Evolutionary conservation across 2,329 filamentous ascomycete species (phyloP).

Genomic region (Akanthomyces dipterigenus): DNA sequence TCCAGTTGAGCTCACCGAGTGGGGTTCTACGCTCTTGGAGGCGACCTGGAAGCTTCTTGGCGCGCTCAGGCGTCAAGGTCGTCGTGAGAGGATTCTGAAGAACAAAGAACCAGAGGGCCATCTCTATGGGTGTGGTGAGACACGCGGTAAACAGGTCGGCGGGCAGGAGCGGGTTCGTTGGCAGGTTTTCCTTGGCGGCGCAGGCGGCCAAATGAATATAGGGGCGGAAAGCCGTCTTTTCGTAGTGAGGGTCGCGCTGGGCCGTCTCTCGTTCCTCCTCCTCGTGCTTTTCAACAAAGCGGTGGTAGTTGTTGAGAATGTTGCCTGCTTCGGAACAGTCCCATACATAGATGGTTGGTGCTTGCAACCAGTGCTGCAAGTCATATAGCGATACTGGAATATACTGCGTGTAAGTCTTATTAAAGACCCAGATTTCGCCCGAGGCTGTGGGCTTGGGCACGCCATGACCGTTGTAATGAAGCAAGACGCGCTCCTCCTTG

Average conservation of each 20-base stretch:
- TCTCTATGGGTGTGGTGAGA: slow-evolving; percentile 93
- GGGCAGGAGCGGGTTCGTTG: slow-evolving; percentile 87
- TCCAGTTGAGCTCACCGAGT: slow-evolving; percentile 96
- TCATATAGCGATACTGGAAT: slow-evolving; percentile 96
- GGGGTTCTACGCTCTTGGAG: slow-evolving; percentile 90
- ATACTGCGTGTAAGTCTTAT: slow-evolving; percentile 97
- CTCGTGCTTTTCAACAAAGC: slow-evolving; percentile 92
- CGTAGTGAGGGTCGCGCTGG: slow-evolving; percentile 73
- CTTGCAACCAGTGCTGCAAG: slow-evolving; percentile 89
- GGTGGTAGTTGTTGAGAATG: slow-evolving; percentile 90
- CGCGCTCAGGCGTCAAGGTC: slow-evolving; percentile 69
- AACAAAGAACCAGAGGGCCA: slow-evolving; percentile 94
- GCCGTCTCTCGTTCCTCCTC: slow-evolving; percentile 74
- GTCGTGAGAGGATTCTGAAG: slow-evolving; percentile 75
- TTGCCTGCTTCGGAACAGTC: slow-evolving; percentile 96
- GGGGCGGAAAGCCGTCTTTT: slow-evolving; percentile 62
- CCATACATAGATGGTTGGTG: slow-evolving; percentile 94
- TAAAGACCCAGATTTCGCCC: slow-evolving; percentile 98
- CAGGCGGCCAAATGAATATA: slow-evolving; percentile 92
- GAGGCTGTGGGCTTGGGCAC: slow-evolving; percentile 93
- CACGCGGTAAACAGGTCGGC: slow-evolving; percentile 95
- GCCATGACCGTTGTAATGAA: slow-evolving; percentile 97
- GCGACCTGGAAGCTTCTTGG: slow-evolving; percentile 82
- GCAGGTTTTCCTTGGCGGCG: slow-evolving; percentile 81
- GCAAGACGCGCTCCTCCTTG: slow-evolving; percentile 91